Evolutionary conservation across 441 rosid species (phyloP), one percentile per base, ranked within the genome.

Genomic region (Flueggea neowawraea): DNA sequence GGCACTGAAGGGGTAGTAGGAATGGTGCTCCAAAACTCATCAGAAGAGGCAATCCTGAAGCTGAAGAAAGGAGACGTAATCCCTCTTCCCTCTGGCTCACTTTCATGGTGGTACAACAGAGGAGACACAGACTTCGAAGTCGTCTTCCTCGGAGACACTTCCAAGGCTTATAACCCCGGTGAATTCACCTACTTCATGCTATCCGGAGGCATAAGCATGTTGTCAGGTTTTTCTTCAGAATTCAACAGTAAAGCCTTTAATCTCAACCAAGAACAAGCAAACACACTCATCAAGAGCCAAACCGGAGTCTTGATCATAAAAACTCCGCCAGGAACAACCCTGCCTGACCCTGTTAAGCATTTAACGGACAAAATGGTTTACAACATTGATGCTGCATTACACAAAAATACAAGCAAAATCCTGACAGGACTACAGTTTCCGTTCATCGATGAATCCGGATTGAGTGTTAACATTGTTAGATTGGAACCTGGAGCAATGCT

Each of bases 51-150:
- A 31, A 45, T 59, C 4, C 33, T 74, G 4, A 67, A 44, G 22
- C 63, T 78, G 4, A 33, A 48, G 32, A 68, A 70, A 51, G 78
- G 82, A 36, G 73, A 69, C 32, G 6, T 75, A 0, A 55, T 78
- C 17, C 71, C 77, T 0, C 13, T 72, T 3, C 80, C 80, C 0
- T 6, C 15, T 0, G 81, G 77, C 63, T 7, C 65, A 28, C 11
- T 52, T 12, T 80, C 84, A 9, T 76, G 81, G 79, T 76, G 81
- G 84, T 74, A 65, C 48, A 80, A 80, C 15, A 32, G 64, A 58
- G 79, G 79, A 33, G 55, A 52, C 52, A 66, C 78, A 0, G 73
- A 76, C 3, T 5, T 76, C 3, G 62, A 58, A 4, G 44, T 76
- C 0, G 63, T 66, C 3, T 80, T 80, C 66, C 0, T 76, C 3